Evolutionary conservation across 1,284 basidiomycete genomes (phyloP).

Genomic region (Butyriboletus appendiculatus): DNA sequence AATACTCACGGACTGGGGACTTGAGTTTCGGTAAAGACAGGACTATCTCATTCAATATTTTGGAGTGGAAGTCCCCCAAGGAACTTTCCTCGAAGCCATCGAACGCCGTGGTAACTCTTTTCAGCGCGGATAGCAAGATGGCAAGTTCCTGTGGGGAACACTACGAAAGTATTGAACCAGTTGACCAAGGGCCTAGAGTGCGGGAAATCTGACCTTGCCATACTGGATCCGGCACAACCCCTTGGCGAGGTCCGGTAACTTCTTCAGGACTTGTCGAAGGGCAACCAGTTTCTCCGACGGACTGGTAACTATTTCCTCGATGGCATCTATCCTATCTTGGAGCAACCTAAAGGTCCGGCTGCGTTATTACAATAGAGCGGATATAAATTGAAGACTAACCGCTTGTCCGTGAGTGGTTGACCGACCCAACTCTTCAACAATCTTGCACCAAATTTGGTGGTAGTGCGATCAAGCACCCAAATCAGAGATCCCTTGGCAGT

Average conservation of each 20-base stretch:
- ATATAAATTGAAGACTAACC: conserved; percentile 43
- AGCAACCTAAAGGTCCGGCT: conserved; percentile 52
- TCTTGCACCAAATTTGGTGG: conserved; percentile 87
- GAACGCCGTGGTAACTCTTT: conserved; percentile 73
- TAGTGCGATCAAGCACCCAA: conserved; percentile 85
- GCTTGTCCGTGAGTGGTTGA: conserved; percentile 76
- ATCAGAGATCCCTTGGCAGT: conserved; percentile 78
- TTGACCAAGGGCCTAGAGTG: background rate
- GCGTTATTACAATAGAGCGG: conserved; percentile 3
- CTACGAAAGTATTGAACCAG: conserved; percentile 37
- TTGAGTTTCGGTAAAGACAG: conserved; percentile 67
- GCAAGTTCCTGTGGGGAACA: conserved; percentile 87
- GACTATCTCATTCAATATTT: conserved; percentile 73
- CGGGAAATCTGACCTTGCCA: conserved; percentile 61
- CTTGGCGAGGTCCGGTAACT: conserved; percentile 86
- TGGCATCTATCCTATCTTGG: conserved; percentile 77
- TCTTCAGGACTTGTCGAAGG: conserved; percentile 70
- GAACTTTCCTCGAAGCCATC: conserved; percentile 44
- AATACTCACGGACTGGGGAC: conserved; percentile 54
- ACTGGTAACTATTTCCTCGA: conserved; percentile 76
- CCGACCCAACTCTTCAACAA: conserved; percentile 87
- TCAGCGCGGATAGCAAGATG: conserved; percentile 74
- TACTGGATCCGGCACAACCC: conserved; percentile 91
- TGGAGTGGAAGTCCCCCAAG: conserved; percentile 61
- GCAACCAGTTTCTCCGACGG: conserved; percentile 58